Evolutionary conservation across 768 basidiomycete genomes (phyloP), one percentile per base, ranked within the genome.

Genomic region (Naematelia encephala): DNA sequence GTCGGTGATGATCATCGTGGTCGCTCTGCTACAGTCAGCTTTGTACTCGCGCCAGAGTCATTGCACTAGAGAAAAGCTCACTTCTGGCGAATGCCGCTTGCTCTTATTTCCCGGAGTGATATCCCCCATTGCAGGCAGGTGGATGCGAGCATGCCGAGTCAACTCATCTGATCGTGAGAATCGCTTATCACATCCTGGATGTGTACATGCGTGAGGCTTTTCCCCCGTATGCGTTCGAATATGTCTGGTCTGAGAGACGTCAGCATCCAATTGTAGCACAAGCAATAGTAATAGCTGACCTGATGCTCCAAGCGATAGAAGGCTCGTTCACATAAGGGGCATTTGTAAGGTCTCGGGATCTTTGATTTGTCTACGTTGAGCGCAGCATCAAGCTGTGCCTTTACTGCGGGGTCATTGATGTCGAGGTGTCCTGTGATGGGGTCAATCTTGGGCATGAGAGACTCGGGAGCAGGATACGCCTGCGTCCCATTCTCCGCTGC

Each of bases 151-250:
- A 73, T 99, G 94, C 57, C 94, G 84, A 26, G 94, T 99, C 64
- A 99, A 85, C 79, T 99, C 94, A 81, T 99, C 94, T n/a, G 90
- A 91, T 59, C 94, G 87, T 16, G 90, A 92, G 78, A 99, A 99
- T 4, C 92, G 88, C 78, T 98, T 99, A 78, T 96, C 93, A 83
- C 94, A 99, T n/a, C 86, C 84, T 2, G 90, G 86, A 76, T 87
- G 90, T 1, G 85, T 87, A 83, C 94, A 99, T 21, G 85, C 83
- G 70, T 97, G 97, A 1, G 94, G 94, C 69, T 96, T 97, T 79
- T 99, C 94, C 71, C 94, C 94, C 0, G 94, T 99, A 77, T 99
- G 94, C 0, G 93, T 99, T 60, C 94, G 88, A 55, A 97, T 96
- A 74, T 99, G 94, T 62, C 94, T 87, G 19, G 94, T 99, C 90